Percentiles rank a stretch among this genome's conserved stretches.
These are phyloP conservation scores for Leishmania lainsoni DNA, from an alignment of 208 protist genomes.

Conservation along the genomic window DNA sequence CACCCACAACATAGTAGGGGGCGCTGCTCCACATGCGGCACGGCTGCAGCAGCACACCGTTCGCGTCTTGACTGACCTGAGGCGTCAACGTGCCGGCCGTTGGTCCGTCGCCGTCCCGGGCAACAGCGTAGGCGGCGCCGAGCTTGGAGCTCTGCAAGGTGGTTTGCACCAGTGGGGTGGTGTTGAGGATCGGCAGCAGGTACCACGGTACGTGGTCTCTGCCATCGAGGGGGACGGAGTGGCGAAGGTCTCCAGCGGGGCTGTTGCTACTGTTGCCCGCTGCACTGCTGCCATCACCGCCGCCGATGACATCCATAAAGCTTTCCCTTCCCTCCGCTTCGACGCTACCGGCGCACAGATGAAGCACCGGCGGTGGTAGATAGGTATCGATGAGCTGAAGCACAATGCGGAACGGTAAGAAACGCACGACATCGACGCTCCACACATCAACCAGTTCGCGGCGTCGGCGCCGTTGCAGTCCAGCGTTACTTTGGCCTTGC, in stretches of 20 bases:
- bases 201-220: conserved; percentile 31
- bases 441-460: conserved; percentile 21
- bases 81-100: conserved; percentile 16
- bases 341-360: conserved; percentile 10
- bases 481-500: not conserved
- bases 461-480: not conserved
- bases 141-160: conserved; percentile 29
- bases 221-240: conserved; percentile 9
- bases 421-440: conserved; percentile 26
- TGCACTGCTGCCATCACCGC: not conserved
- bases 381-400: conserved; percentile 65
- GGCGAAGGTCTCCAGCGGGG: not conserved
- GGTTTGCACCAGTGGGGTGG: conserved; percentile 13
- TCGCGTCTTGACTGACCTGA: conserved; percentile 23
- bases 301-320: conserved; percentile 1
- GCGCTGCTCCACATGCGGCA: conserved; percentile 35
- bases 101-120: conserved; percentile 15
- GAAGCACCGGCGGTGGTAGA: conserved; percentile 42
- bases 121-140: conserved; percentile 25
- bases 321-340: conserved; percentile 3
- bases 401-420: conserved; percentile 42
- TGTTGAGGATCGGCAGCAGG: conserved; percentile 28
- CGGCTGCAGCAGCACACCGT: conserved; percentile 31
- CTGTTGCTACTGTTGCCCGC: not conserved
- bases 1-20: conserved; percentile 31